These are phyloP conservation scores for Crithidia expoeki DNA, from an alignment of 208 protist species.

Conservation along the genomic window DNA sequence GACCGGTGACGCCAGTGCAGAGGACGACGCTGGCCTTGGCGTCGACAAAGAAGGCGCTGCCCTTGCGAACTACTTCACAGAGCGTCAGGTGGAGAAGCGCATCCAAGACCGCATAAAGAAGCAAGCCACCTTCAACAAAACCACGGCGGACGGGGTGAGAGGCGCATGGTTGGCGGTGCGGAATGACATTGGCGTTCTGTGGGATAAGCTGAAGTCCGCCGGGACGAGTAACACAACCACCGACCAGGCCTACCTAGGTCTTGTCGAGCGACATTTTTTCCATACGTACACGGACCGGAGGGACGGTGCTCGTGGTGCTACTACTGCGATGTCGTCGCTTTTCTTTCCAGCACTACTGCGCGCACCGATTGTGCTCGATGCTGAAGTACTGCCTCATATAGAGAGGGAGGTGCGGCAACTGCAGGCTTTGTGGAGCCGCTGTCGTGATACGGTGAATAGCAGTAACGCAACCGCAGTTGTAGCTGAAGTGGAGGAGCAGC, in stretches of 20 bases:
- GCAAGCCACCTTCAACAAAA: constrained; percentile 13
- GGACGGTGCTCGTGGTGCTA: too few species aligned
- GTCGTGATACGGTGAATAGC: neutral
- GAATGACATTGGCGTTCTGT: constrained; percentile 14
- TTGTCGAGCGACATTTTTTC: constrained; percentile 34
- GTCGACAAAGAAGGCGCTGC: neutral
- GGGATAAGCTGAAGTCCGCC: neutral
- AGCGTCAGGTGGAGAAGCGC: constrained; percentile 21
- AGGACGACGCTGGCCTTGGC: neutral
- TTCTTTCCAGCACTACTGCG: constrained; percentile 6
- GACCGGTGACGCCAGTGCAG: neutral
- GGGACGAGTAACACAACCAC: neutral
- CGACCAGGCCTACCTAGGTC: constrained; percentile 16
- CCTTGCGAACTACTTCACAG: constrained; percentile 22
- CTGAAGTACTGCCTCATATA: constrained; percentile 19
- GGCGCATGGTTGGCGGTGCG: constrained; percentile 1
- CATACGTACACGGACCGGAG: constrained; percentile 17
- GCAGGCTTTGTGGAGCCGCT: constrained; percentile 9
- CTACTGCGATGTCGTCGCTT: neutral
- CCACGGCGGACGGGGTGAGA: neutral
- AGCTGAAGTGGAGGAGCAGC: constrained; percentile 9
- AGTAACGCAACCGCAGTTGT: neutral
- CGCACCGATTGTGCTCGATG: constrained; percentile 20
- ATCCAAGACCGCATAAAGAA: constrained; percentile 1
- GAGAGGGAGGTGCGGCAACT: constrained; percentile 18